phyloP scores from a whole-genome alignment of 2,329 filamentous ascomycete genomes.

The Myriosclerotinia curreyana region DNA sequence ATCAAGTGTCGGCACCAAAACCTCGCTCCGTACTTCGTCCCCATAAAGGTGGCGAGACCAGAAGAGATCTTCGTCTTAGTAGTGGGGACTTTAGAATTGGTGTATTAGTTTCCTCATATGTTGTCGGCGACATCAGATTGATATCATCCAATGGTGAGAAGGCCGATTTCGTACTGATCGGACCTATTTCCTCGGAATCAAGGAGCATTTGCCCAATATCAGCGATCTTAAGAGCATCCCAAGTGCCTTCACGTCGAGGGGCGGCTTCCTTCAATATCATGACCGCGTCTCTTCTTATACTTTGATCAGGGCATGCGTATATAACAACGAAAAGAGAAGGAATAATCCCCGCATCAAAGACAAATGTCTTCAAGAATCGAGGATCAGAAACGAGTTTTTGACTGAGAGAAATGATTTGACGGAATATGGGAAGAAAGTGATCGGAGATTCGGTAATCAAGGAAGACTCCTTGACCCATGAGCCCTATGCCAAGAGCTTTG shows the following conservation, averaged over 20 bases:
- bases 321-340: conserved; percentile 29
- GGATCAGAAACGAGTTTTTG: conserved; percentile 23
- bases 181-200: conserved; percentile 17
- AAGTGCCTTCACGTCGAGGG: conserved; percentile 29
- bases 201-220: conserved; percentile 24
- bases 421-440: conserved; percentile 20
- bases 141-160: conserved; percentile 15
- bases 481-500: conserved; percentile 21
- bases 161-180: conserved; percentile 9
- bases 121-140: conserved; percentile 12
- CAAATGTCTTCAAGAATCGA: conserved; percentile 29
- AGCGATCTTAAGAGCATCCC: conserved; percentile 28
- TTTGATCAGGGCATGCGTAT: conserved; percentile 23
- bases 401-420: conserved; percentile 27
- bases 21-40: conserved; percentile 4
- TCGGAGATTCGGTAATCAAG: conserved; percentile 9
- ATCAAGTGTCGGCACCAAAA: neutral
- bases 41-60: conserved; percentile 21
- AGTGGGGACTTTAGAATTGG: conserved; percentile 12
- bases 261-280: conserved; percentile 23
- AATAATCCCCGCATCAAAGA: conserved; percentile 31
- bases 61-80: conserved; percentile 20
- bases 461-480: conserved; percentile 24
- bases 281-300: conserved; percentile 28
- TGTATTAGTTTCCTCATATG: conserved; percentile 12